Base-by-base conservation (phyloP, 2,329 filamentous ascomycete species). In the Neopestalotiopsis sp. region DNA sequence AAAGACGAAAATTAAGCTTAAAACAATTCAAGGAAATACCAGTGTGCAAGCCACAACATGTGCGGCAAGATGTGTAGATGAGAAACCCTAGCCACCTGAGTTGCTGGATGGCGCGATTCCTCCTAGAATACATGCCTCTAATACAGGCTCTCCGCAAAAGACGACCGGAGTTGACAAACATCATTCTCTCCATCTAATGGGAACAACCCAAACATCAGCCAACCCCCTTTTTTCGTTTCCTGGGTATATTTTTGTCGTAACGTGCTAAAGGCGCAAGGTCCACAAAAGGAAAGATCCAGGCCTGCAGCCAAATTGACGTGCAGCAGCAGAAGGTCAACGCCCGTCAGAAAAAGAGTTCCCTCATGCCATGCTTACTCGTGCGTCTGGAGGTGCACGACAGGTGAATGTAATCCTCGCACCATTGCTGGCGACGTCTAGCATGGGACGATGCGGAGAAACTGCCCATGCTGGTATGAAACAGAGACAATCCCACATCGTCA, bases 81-180 rank as follows among this genome's bases (percentile, higher is more conserved):
- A 71, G 61, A 73, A 72, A 71, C 66, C 69, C 69, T 69, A 69
- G 63, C 71, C 71, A 67, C 56, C 70, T 70, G 70, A 73, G 24
- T 28, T 28, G 24, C 24, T 28, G 24, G 24, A 75, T 72, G 73
- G 71, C 30, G 12, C 9, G 58, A 69, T 74, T 72, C 69, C 74
- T 75, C 74, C 73, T 79, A 79, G 75, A 79, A 77, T 79, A 78
- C 77, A 79, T 71, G 70, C 74, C 74, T 79, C 76, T 78, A 77
- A 73, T 74, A 71, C 72, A 70, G 68, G 70, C 67, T 59, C 59
- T 62, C 32, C 32, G 14, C 59, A 34, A 9, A 30, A 62, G 32
- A 38, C 30, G 30, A 14, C 32, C 32, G 30, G 72, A 73, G 20
- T 72, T 73, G 72, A 75, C 74, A 70, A 68, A 70, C 70, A 75